Evolutionary conservation across 2,329 filamentous ascomycete genomes (phyloP).

Genomic region (Nothophoma quercina): DNA sequence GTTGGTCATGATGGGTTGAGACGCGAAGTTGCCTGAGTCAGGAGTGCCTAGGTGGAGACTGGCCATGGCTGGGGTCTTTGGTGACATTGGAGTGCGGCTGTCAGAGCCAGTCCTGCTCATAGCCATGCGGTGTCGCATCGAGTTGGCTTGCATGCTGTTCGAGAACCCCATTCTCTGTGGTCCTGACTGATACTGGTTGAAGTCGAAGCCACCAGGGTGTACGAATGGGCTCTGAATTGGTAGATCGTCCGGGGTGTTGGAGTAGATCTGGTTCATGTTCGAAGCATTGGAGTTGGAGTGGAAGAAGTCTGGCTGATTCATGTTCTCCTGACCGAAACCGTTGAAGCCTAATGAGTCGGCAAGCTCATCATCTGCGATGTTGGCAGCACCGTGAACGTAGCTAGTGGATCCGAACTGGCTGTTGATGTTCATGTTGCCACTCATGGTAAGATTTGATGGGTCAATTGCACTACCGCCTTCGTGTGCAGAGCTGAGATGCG

Average conservation of each 20-base stretch:
- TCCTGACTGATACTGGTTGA: slow-evolving; percentile 74
- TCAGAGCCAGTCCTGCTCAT: slow-evolving; percentile 71
- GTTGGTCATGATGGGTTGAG: slow-evolving; percentile 78
- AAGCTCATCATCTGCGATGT: slow-evolving; percentile 88
- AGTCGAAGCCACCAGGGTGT: slow-evolving; percentile 72
- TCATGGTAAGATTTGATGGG: slow-evolving; percentile 83
- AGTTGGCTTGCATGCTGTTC: slow-evolving; percentile 42
- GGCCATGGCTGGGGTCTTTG: slow-evolving; percentile 80
- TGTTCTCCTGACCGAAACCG: slow-evolving; percentile 64
- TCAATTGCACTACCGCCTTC: slow-evolving; percentile 65
- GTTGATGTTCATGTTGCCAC: slow-evolving; percentile 61
- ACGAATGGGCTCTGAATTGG: slow-evolving; percentile 92
- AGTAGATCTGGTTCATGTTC: slow-evolving; percentile 78
- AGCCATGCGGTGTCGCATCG: slow-evolving; percentile 49
- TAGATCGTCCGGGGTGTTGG: slow-evolving; percentile 88
- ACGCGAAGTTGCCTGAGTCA: slow-evolving; percentile 75
- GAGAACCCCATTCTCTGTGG: slow-evolving; percentile 62
- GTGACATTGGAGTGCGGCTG: slow-evolving; percentile 81
- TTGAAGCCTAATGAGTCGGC: slow-evolving; percentile 70
- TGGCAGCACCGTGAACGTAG: slow-evolving; percentile 79
- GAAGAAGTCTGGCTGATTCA: slow-evolving; percentile 65
- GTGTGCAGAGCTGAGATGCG: slow-evolving; percentile 57
- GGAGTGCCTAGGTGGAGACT: slow-evolving; percentile 74
- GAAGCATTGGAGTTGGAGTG: slow-evolving; percentile 57
- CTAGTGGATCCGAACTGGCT: slow-evolving; percentile 69